phyloP scores from a whole-genome alignment of 495 filamentous ascomycete genomes.

The Xylaria grammica region DNA sequence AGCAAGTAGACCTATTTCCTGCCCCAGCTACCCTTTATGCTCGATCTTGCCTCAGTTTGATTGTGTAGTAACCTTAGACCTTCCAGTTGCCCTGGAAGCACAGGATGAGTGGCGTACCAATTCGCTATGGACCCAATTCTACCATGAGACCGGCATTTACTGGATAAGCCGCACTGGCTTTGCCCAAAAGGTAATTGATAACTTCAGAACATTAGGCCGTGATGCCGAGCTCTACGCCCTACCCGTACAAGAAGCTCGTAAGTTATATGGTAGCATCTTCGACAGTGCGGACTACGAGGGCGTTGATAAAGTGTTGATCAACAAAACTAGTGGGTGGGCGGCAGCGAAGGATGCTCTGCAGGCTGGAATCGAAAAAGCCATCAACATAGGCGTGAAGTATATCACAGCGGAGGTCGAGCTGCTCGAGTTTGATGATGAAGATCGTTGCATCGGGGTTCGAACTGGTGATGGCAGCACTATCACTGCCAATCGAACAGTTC shows the following conservation, averaged over 20 bases:
- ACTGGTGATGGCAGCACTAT: slow-evolving; percentile 46
- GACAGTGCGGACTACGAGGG: slow-evolving; percentile 58
- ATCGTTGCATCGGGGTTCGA: slow-evolving; percentile 54
- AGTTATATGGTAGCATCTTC: slow-evolving; percentile 57
- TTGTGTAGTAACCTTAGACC: not conserved
- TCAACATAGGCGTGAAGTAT: slow-evolving; percentile 59
- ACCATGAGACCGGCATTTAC: slow-evolving; percentile 62
- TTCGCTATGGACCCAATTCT: slow-evolving; percentile 59
- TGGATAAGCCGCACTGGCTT: slow-evolving; percentile 55
- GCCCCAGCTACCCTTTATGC: not conserved
- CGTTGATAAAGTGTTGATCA: slow-evolving; percentile 54
- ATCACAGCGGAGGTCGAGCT: slow-evolving; percentile 51
- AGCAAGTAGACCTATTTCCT: not conserved
- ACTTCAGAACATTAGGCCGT: slow-evolving; percentile 54
- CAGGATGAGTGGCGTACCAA: slow-evolving; percentile 58
- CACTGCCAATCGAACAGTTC: slow-evolving; percentile 52
- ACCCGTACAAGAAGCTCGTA: slow-evolving; percentile 49
- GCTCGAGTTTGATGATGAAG: slow-evolving; percentile 49
- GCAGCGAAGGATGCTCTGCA: slow-evolving; percentile 61
- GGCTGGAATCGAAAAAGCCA: slow-evolving; percentile 49
- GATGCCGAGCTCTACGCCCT: slow-evolving; percentile 43
- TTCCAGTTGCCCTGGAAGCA: slow-evolving; percentile 59
- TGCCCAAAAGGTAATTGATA: slow-evolving; percentile 52
- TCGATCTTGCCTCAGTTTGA: not conserved
- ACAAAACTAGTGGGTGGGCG: slow-evolving; percentile 64